Conservation (phyloP, 495 filamentous ascomycete species). For the Xanthoparmelia taractica region DNA sequence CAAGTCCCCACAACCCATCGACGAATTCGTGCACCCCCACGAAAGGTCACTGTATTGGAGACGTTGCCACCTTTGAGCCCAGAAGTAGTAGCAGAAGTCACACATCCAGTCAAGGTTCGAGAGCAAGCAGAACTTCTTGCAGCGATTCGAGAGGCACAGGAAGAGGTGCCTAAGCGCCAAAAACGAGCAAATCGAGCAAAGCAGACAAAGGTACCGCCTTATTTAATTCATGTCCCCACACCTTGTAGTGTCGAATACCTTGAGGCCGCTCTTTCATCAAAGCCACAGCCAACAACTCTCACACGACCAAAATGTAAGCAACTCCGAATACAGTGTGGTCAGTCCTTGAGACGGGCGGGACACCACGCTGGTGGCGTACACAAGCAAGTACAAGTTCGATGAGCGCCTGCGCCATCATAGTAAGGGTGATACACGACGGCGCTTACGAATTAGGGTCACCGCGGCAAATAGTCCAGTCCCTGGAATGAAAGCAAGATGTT, state of each 20-base stretch:
- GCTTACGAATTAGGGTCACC: not conserved
- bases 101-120: not conserved
- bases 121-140: not conserved
- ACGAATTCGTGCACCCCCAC: not conserved
- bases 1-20: not conserved
- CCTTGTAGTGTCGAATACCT: not conserved
- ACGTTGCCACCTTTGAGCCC: not conserved
- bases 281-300: not conserved
- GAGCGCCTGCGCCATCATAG: not conserved
- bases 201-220: not conserved
- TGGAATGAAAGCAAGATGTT: not conserved
- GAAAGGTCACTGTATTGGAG: not conserved
- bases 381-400: not conserved
- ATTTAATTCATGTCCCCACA: not conserved
- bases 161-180: not conserved
- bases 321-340: not conserved
- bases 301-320: not conserved
- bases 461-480: not conserved
- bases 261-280: not conserved
- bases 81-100: not conserved
- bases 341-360: not conserved
- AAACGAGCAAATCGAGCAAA: not conserved
- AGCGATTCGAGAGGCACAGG: not conserved
- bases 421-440: not conserved
- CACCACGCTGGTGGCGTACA: not conserved